A percentile compares a stretch with the other conserved stretches of the same genome.
Conservation (phyloP, 352 stramenopile genomes). For the Hyaloperonospora arabidopsidis region DNA sequence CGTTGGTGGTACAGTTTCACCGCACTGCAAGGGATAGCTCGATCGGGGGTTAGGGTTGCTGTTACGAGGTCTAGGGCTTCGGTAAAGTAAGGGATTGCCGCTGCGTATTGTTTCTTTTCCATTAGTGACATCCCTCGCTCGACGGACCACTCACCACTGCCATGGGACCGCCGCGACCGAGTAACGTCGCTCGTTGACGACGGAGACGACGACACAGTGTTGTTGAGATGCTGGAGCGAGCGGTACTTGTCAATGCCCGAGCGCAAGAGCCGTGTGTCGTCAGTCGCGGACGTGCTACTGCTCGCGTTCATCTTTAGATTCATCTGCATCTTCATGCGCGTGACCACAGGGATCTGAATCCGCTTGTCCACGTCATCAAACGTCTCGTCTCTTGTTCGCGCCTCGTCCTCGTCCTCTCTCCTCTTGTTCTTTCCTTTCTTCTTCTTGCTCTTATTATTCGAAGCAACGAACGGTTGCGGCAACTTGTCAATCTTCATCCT, state of each 20-base stretch:
- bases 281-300: neutral
- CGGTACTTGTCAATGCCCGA: constrained; percentile 67
- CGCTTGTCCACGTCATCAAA: constrained; percentile 57
- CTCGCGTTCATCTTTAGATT: constrained; percentile 31
- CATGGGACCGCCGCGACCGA: constrained; percentile 1
- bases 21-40: constrained; percentile 12
- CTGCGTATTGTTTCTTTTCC: constrained; percentile 49
- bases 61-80: constrained; percentile 32
- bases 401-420: too few relatives aligned
- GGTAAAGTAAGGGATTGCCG: constrained; percentile 48
- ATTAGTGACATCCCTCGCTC: constrained; percentile 41
- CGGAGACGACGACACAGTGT: too few relatives aligned
- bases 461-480: neutral
- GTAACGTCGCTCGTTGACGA: neutral
- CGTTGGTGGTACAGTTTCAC: constrained; percentile 62
- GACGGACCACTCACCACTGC: constrained; percentile 14
- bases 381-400: constrained; percentile 1
- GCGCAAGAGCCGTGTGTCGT: constrained; percentile 33
- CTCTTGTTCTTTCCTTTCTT: constrained; percentile 8
- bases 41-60: constrained; percentile 10
- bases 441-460: constrained; percentile 9
- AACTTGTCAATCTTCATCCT: constrained; percentile 27
- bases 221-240: constrained; percentile 33
- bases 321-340: constrained; percentile 44
- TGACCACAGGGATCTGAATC: constrained; percentile 62